Base-by-base conservation (phyloP, 1,284 basidiomycete species). In the Erythrobasidium hasegawianum region DNA sequence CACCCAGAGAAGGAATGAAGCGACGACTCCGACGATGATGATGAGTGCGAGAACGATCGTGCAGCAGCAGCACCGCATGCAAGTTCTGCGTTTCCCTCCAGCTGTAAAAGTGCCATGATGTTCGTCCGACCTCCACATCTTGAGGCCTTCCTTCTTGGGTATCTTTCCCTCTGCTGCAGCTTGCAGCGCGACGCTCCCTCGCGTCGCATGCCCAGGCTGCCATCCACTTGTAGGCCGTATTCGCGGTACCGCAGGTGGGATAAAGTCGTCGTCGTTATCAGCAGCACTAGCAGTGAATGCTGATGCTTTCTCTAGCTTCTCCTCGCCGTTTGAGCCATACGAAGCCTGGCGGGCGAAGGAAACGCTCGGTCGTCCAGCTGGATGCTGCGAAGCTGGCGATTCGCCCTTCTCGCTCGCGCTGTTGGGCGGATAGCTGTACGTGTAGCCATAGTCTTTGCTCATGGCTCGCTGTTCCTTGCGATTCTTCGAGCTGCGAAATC, bases 121-220 rank as follows among this genome's bases (percentile, higher is more conserved):
- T 60, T 76, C 74, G 59, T 76, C 74, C 10, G 68, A 69, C 50
- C 75, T 64, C 69, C 71, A 76, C 73, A 75, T 74, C 47, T 72
- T 57, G n/a, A 76, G 67, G 3, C 74, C 75, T 45, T 71, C 75
- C 57, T 76, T 75, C 60, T 75, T 75, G 2, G 75, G 75, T 50
- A 76, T 76, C 60, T 73, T 70, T 2, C 75, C 75, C 52, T 75
- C 74, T 4, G 74, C 74, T 22, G 75, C 75, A 69, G 59, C 59
- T 27, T 38, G 47, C 1, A 61, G 29, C 8, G 68, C 68, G 5
- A 69, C 62, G 14, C 55, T 59, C 11, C 68, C 68, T 49, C 68
- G 20, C 16, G 66, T 43, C 2, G 57, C n/a, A 41, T 65, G 62
- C 16, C 62, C 62, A 29, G 61, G 61, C 38, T n/a, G n/a, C 13